Evolutionary conservation across 148 eudicot genomes (phyloP), one percentile per base, ranked within the genome.

Genomic region (Fagopyrum esculentum): DNA sequence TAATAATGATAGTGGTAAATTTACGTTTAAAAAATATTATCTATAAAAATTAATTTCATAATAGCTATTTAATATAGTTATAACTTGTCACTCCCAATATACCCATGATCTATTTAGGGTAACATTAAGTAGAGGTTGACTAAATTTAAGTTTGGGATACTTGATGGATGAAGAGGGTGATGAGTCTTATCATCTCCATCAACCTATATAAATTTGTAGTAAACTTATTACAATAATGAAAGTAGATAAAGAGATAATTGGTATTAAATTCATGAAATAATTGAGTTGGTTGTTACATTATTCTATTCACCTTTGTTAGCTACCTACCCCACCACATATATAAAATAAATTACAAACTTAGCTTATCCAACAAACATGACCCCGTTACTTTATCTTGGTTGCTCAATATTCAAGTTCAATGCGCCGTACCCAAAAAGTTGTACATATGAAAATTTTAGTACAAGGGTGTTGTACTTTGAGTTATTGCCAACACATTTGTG

Each of bases 231-330:
- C 7, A 55, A 16, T 4, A n/a, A 55, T 11, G 22, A 22, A n/a
- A 13, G 60, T 16, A 55, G 60, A 55, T 55, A 55, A 55, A 55
- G 60, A 4, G 19, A 55, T 22, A 55, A 55, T 16, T 22, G 60
- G 6, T 55, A 55, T 55, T 55, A 55, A 55, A 55, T 55, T 55
- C 60, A 55, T 55, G 60, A 55, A 55, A 55, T 55, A 55, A 55
- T 55, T 55, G 60, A 55, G 60, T n/a, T 55, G 22, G 60, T n/a
- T 16, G 60, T 17, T 16, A 5, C 60, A 55, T n/a, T 55, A 55
- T 16, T 55, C 15, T 55, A 55, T n/a, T 55, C 60, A 55, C 22
- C 56, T 51, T 12, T 51, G 56, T 9, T 55, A 55, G 60, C 60
- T 55, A n/a, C 8, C 6, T 16, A 26, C 60, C 60, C 60, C 60